Conservation (phyloP, 179 eudicot species). For the Dionaea muscipula region DNA sequence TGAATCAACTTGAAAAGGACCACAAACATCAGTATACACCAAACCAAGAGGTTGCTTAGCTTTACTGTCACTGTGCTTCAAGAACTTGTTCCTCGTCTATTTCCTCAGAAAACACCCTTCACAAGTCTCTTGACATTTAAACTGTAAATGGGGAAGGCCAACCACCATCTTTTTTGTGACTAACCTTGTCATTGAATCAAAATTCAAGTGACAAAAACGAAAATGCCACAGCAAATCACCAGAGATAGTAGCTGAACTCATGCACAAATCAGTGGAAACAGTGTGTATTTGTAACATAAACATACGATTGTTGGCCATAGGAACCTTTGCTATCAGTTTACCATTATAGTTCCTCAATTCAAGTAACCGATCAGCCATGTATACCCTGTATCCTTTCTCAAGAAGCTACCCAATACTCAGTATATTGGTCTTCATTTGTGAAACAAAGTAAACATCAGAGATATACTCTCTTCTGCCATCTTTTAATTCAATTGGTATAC, state of each 20-base stretch:
- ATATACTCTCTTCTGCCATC: constrained; percentile 7
- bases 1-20: not conserved
- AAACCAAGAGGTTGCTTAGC: not conserved
- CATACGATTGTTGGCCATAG: not conserved
- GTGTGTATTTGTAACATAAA: constrained; percentile 3
- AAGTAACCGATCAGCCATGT: not conserved
- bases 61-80: not conserved
- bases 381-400: constrained; percentile 10
- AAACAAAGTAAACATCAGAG: constrained; percentile 6
- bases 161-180: no score
- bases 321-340: not conserved
- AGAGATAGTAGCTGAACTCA: not conserved
- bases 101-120: not conserved
- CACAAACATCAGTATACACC: not conserved
- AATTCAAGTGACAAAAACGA: constrained; percentile 14
- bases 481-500: constrained; percentile 7
- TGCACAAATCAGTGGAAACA: not conserved
- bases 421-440: constrained; percentile 9
- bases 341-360: constrained; percentile 4
- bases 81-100: not conserved
- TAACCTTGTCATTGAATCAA: not conserved
- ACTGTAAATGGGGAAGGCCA: no score
- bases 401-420: constrained; percentile 13
- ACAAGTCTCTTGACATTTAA: no score
- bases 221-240: constrained; percentile 10